These are phyloP conservation scores for Lepidium didymum DNA, from an alignment of 345 rosid genomes.

Conservation along the genomic window DNA sequence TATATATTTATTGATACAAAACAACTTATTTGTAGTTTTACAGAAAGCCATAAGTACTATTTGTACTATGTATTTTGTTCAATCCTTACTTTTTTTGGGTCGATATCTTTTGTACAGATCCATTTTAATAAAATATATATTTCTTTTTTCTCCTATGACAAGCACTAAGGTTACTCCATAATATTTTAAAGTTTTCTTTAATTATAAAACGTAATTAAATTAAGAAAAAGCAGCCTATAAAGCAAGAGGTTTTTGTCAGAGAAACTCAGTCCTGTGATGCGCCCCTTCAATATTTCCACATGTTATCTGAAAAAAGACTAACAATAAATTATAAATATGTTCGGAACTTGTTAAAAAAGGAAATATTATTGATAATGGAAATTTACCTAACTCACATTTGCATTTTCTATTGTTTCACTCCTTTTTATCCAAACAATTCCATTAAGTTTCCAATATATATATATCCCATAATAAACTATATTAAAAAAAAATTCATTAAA, in stretches of 20 bases:
- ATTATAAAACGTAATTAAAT: neutral
- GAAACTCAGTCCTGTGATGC: conserved; percentile 17
- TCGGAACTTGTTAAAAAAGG: conserved; percentile 22
- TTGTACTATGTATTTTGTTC: conserved; percentile 25
- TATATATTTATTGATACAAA: neutral
- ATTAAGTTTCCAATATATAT: conserved; percentile 19
- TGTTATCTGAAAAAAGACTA: conserved; percentile 2
- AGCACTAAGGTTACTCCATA: neutral
- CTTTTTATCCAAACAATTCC: conserved; percentile 22
- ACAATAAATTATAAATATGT: conserved; percentile 1
- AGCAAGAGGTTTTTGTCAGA: conserved; percentile 20
- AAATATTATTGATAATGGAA: conserved; percentile 24
- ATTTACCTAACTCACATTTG: conserved; percentile 26
- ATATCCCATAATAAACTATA: conserved; percentile 1
- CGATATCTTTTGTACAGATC: conserved; percentile 16
- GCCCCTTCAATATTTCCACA: conserved; percentile 11
- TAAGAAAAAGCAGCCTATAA: conserved; percentile 6
- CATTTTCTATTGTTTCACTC: conserved; percentile 12
- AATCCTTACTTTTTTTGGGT: conserved; percentile 14
- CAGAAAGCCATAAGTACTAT: conserved; percentile 15
- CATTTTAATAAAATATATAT: neutral
- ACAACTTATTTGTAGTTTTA: neutral
- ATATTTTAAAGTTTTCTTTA: neutral
- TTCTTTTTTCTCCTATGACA: conserved; percentile 4
- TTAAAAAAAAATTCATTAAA: neutral